phyloP scores from a whole-genome alignment of 306 rosid species.

The Oxytropis ochrocephala region DNA sequence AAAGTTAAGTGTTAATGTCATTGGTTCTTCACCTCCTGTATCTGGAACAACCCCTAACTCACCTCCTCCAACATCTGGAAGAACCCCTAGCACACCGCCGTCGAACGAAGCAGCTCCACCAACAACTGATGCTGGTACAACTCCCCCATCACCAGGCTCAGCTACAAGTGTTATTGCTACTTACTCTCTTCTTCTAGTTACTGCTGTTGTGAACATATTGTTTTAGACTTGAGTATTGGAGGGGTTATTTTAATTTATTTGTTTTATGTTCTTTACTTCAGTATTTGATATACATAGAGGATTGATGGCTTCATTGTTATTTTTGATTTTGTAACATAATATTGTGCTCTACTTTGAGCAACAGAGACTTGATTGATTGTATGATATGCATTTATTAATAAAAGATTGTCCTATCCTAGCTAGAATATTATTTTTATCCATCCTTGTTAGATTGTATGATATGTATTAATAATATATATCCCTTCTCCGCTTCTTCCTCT shows the following conservation, averaged over 20 bases:
- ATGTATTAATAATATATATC: too few relatives aligned
- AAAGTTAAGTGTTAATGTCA: conserved; percentile 28
- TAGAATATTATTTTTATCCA: too few relatives aligned
- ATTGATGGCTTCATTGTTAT: background rate
- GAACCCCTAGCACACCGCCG: background rate
- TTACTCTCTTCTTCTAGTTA: background rate
- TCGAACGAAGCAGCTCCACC: background rate
- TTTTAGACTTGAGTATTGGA: background rate
- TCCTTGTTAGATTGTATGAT: too few relatives aligned
- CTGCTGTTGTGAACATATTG: background rate
- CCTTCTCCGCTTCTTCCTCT: too few relatives aligned
- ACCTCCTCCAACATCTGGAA: background rate
- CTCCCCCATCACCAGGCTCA: conserved; percentile 11
- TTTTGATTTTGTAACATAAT: background rate
- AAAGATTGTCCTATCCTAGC: background rate
- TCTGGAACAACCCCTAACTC: background rate
- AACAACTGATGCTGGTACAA: background rate
- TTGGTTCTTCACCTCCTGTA: background rate
- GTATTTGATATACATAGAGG: background rate
- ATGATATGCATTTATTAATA: background rate
- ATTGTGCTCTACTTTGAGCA: background rate
- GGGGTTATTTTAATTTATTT: background rate
- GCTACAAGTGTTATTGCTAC: conserved; percentile 19
- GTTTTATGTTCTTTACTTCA: background rate
- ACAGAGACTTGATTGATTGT: background rate